These are phyloP conservation scores for Moricandia arvensis DNA, from an alignment of 345 rosid species.

Conservation along the genomic window DNA sequence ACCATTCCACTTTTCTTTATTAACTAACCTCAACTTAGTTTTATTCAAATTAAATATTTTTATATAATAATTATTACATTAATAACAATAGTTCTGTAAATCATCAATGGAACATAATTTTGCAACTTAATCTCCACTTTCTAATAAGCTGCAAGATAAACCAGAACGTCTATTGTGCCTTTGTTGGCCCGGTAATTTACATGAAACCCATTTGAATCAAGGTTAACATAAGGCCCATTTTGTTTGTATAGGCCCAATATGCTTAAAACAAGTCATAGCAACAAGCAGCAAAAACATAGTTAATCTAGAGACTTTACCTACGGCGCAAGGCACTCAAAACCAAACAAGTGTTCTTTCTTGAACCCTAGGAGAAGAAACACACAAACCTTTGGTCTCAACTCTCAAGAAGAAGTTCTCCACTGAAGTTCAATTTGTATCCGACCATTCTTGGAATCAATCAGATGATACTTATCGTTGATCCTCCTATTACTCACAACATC, in stretches of 20 bases:
- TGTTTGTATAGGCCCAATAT: not conserved
- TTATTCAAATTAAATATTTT: not conserved
- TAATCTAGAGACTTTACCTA: not conserved
- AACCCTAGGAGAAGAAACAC: not conserved
- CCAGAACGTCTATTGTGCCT: not conserved
- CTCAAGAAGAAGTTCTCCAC: constrained; percentile 70
- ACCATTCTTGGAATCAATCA: constrained; percentile 89
- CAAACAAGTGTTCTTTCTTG: not conserved
- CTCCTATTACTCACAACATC: constrained; percentile 79
- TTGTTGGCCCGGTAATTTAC: not conserved
- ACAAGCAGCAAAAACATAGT: not conserved
- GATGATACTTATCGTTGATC: constrained; percentile 79
- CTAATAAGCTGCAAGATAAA: not conserved
- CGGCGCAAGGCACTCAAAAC: not conserved
- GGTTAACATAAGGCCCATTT: not conserved
- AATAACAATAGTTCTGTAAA: not conserved
- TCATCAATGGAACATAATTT: not conserved
- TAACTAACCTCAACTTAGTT: not conserved
- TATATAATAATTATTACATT: not conserved
- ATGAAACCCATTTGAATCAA: not conserved
- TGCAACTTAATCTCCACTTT: not conserved
- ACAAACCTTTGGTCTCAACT: constrained; percentile 20
- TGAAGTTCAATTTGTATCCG: constrained; percentile 77
- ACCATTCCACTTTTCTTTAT: not conserved
- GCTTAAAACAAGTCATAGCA: not conserved